Conservation (phyloP, 164 flowering plant genomes). For the Litsea cubeba region DNA sequence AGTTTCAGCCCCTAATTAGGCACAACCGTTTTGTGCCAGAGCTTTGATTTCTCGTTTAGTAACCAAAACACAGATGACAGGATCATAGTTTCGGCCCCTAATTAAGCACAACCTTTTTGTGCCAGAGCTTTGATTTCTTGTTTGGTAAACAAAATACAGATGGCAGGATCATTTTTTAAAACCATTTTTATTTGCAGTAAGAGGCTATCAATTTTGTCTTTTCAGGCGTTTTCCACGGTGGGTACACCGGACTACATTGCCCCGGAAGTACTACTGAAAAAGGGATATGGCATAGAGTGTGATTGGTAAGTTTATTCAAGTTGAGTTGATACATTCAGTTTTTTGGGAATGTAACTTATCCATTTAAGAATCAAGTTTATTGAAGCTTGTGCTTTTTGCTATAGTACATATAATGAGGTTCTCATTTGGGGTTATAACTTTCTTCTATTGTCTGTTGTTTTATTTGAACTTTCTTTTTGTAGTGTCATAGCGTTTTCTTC, state of each 20-base stretch:
- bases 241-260: slow-evolving; percentile 99
- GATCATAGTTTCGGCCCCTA: not conserved
- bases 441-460: too few relatives aligned
- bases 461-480: not conserved
- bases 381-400: not conserved
- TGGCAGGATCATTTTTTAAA: not conserved
- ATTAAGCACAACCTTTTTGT: not conserved
- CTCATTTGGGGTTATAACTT: too few relatives aligned
- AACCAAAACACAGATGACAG: not conserved
- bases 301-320: slow-evolving; percentile 55
- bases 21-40: not conserved
- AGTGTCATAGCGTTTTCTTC: not conserved
- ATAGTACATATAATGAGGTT: not conserved
- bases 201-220: not conserved
- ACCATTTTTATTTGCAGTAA: not conserved
- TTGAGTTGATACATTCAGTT: not conserved
- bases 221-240: slow-evolving; percentile 76
- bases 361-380: not conserved
- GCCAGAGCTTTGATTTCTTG: not conserved
- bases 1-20: not conserved
- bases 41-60: not conserved
- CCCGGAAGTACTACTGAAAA: slow-evolving; percentile 91
- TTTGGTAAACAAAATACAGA: not conserved
- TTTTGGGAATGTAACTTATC: not conserved
- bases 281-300: slow-evolving; percentile 97